These are phyloP conservation scores for Tetracladium maxilliforme DNA, from an alignment of 2,329 filamentous ascomycete genomes.

Conservation along the genomic window DNA sequence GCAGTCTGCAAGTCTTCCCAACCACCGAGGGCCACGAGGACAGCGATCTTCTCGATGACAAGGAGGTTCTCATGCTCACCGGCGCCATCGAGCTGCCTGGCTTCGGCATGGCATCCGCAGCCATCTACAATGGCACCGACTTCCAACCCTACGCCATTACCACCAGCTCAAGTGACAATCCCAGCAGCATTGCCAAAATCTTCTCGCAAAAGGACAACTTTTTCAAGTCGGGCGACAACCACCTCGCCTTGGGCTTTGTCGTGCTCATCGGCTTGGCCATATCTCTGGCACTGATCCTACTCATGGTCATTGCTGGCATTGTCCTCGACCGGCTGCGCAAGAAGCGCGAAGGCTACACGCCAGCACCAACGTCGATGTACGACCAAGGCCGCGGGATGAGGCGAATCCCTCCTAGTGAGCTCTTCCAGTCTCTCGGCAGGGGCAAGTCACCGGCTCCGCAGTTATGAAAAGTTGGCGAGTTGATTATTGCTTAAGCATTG, in stretches of 20 bases:
- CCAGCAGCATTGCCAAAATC: slow-evolving; percentile 64
- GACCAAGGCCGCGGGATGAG: slow-evolving; percentile 43
- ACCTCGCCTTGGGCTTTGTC: slow-evolving; percentile 60
- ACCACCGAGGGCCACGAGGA: slow-evolving; percentile 52
- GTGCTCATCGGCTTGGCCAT: slow-evolving; percentile 72
- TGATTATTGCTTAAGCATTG: too few relatives aligned
- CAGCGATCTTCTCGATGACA: slow-evolving; percentile 45
- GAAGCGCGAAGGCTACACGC: slow-evolving; percentile 64
- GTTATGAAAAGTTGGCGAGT: too few relatives aligned
- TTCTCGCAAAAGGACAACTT: slow-evolving; percentile 74
- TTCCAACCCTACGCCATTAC: slow-evolving; percentile 73
- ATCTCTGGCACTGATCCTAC: slow-evolving; percentile 60
- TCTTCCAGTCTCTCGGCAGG: slow-evolving; percentile 36
- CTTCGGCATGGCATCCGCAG: slow-evolving; percentile 74
- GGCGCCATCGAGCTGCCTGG: slow-evolving; percentile 62
- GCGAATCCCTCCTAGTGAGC: slow-evolving; percentile 44
- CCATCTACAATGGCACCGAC: slow-evolving; percentile 70
- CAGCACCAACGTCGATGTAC: slow-evolving; percentile 55
- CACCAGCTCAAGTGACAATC: slow-evolving; percentile 44
- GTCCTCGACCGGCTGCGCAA: slow-evolving; percentile 62
- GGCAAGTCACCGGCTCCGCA: slow-evolving; percentile 15
- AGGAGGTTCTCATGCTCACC: slow-evolving; percentile 69
- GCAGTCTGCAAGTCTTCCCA: slow-evolving; percentile 68
- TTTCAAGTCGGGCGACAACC: slow-evolving; percentile 39
- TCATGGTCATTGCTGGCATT: slow-evolving; percentile 63